Conservation (phyloP, 2,329 filamentous ascomycete genomes). For the Arthroderma uncinatum region DNA sequence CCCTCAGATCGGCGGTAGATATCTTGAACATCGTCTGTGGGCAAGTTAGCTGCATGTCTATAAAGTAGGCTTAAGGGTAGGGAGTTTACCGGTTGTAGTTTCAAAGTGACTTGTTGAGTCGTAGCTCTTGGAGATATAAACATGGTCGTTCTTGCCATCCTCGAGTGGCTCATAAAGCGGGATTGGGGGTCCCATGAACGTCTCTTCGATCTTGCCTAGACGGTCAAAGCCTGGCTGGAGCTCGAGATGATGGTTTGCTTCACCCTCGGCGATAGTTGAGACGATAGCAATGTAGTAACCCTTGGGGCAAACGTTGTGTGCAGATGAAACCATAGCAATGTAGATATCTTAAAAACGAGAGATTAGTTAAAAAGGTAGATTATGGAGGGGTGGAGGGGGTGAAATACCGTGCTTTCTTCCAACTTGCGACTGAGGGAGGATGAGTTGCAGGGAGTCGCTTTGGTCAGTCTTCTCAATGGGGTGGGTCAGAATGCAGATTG, state of each 20-base stretch:
- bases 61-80: background rate
- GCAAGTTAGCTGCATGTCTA: background rate
- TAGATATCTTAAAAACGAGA: constrained; percentile 63
- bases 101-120: constrained; percentile 97
- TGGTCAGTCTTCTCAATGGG: constrained; percentile 82
- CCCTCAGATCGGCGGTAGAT: constrained; percentile 77
- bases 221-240: constrained; percentile 84
- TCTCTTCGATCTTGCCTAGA: constrained; percentile 88
- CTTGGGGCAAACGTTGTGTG: constrained; percentile 97
- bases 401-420: constrained; percentile 78
- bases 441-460: constrained; percentile 81
- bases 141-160: constrained; percentile 71
- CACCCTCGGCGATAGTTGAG: constrained; percentile 86
- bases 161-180: constrained; percentile 86
- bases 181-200: constrained; percentile 88
- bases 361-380: background rate
- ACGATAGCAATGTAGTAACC: constrained; percentile 99
- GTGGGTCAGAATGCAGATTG: constrained; percentile 95
- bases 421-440: constrained; percentile 95
- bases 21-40: constrained; percentile 75
- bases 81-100: constrained; percentile 54
- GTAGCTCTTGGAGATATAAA: constrained; percentile 98
- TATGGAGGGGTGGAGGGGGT: background rate
- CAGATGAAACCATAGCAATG: constrained; percentile 86
- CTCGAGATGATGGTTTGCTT: constrained; percentile 90